Base-by-base conservation (phyloP, 2,329 filamentous ascomycete genomes). In the Penicillium fuscoglaucum region DNA sequence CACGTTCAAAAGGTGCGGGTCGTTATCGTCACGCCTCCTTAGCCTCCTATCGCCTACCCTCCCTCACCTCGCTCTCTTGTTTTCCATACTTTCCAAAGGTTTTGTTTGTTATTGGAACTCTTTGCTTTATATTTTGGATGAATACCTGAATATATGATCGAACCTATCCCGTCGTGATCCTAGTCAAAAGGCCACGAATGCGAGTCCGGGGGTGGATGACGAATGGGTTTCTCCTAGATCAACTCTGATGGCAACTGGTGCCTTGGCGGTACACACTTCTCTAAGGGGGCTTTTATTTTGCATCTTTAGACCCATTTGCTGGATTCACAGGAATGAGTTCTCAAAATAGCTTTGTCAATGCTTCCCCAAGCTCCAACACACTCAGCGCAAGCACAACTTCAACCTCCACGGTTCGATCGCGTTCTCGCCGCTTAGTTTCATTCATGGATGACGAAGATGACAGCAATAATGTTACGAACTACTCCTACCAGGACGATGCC, bases 341-440 rank as follows among this genome's bases (percentile, higher is more conserved):
- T 65, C 71, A 73, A 66, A 72, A 66, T 62, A 70, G 71, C 64
- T 64, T 70, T 60, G 63, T 65, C 69, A 72, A 76, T 69, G 65
- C 68, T 66, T 68, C 61, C 66, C 66, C 72, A 59, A 69, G 71
- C 66, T 70, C 72, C 57, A 70, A 70, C 61, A 66, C 68, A 57
- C 66, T 66, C 41, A 71, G 66, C 61, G 69, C 70, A 53, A 72
- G 68, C 62, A 68, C 70, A 55, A 70, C 67, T 59, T 71, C 72
- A 31, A 68, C 67, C 62, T 77, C 76, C 26, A 74, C 75, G 37
- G 67, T 80, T 53, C 75, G 78, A 62, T 75, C 78, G 57, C 78
- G 78, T 47, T 76, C 74, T 60, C 70, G 76, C 57, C 75, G 77
- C 43, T 65, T 79, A 52, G 74, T 79, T 56, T 78, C 78, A 24